phyloP scores from a whole-genome alignment of 208 protist genomes.

The Spironucleus salmonicida region DNA sequence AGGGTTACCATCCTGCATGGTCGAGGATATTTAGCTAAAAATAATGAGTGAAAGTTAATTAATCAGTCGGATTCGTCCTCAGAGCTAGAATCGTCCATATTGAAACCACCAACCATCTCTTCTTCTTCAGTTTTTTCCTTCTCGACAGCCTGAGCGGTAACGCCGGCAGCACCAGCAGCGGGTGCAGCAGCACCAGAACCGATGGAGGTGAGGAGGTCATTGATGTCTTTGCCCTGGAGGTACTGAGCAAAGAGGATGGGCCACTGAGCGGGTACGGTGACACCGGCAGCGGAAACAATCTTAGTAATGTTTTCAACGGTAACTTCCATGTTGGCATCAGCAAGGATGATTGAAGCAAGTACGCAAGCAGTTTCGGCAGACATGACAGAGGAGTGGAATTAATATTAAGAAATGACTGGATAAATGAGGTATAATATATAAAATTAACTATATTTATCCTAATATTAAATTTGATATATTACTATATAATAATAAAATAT shows the following conservation, averaged over 20 bases:
- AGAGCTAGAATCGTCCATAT: background rate
- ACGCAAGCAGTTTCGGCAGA: slow-evolving; percentile 31
- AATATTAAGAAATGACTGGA: too few species aligned
- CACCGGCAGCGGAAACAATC: slow-evolving; percentile 20
- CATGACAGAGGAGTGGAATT: too few species aligned
- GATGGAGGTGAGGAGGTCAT: slow-evolving; percentile 27
- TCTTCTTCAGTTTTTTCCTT: slow-evolving; percentile 26
- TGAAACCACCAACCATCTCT: slow-evolving; percentile 14
- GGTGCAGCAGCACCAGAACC: slow-evolving; percentile 31
- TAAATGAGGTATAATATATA: too few species aligned
- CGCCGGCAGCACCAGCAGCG: slow-evolving; percentile 29
- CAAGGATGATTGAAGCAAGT: slow-evolving; percentile 31
- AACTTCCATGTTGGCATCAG: slow-evolving; percentile 14
- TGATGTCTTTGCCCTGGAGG: slow-evolving; percentile 31
- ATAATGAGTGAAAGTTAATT: too few species aligned
- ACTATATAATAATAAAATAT: too few species aligned
- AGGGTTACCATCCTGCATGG: too few species aligned
- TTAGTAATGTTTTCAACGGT: slow-evolving; percentile 4
- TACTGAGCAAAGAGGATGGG: slow-evolving; percentile 35
- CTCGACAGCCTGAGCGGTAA: slow-evolving; percentile 10
- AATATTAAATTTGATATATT: too few species aligned
- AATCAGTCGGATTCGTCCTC: slow-evolving; percentile 20
- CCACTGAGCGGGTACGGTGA: slow-evolving; percentile 26
- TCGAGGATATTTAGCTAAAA: too few species aligned
- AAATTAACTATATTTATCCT: too few species aligned